Evolutionary conservation across 768 basidiomycete genomes (phyloP).

Genomic region (Suillus paluster): DNA sequence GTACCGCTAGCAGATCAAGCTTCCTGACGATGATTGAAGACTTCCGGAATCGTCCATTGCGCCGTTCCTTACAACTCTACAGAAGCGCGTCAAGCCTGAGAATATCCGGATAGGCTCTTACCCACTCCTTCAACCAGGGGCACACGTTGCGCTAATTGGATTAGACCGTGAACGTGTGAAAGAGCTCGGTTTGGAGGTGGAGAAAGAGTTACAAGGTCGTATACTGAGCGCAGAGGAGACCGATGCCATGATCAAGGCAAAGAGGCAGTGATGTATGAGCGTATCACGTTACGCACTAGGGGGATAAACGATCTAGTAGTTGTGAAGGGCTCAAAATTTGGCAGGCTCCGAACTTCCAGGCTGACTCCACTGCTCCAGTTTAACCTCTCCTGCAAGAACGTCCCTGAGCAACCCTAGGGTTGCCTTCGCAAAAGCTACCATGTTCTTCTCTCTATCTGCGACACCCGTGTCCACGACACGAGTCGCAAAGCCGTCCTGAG

Average conservation of each 20-base stretch:
- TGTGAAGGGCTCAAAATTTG: background rate
- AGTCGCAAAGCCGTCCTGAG: slow-evolving; percentile 13
- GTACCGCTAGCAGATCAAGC: background rate
- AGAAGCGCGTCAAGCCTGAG: slow-evolving; percentile 70
- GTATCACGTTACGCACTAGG: background rate
- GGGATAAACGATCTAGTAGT: no score
- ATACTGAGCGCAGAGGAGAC: slow-evolving; percentile 73
- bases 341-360: background rate
- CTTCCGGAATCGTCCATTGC: slow-evolving; percentile 84
- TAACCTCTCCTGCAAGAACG: slow-evolving; percentile 16
- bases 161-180: slow-evolving; percentile 49
- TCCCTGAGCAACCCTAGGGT: slow-evolving; percentile 17
- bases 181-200: slow-evolving; percentile 67
- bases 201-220: slow-evolving; percentile 57
- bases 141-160: slow-evolving; percentile 67
- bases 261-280: background rate
- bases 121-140: slow-evolving; percentile 60
- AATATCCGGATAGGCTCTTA: slow-evolving; percentile 88
- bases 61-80: slow-evolving; percentile 82
- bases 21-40: slow-evolving; percentile 32
- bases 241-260: slow-evolving; percentile 44
- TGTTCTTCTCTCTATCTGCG: slow-evolving; percentile 21
- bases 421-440: slow-evolving; percentile 25
- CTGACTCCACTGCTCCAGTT: slow-evolving; percentile 12
- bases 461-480: slow-evolving; percentile 18